phyloP scores from a whole-genome alignment of 1,284 basidiomycete species.

The Cutaneotrichosporon sp. region DNA sequence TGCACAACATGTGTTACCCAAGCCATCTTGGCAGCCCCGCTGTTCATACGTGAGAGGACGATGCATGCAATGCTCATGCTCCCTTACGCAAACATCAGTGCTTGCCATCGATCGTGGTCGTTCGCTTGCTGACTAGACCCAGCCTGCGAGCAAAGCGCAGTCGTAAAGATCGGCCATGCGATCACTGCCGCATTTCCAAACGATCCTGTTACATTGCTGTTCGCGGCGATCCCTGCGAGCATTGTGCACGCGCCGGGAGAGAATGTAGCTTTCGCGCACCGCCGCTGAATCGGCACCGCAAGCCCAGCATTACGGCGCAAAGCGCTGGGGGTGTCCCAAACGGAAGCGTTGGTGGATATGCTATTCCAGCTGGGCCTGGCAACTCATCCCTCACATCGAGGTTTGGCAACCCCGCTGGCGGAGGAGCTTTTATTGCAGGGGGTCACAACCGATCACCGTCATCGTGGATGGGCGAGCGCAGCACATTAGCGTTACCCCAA shows the following conservation, averaged over 20 bases:
- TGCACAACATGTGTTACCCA: no score
- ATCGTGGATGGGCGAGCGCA: constrained; percentile 11
- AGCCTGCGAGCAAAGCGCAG: constrained; percentile 16
- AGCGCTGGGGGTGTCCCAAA: neutral
- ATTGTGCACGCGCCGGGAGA: constrained; percentile 11
- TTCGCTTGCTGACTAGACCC: neutral
- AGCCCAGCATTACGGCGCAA: constrained; percentile 2
- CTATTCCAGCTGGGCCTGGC: neutral
- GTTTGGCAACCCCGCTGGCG: neutral
- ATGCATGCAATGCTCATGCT: no score
- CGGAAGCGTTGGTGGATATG: neutral
- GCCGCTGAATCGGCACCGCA: constrained; percentile 17
- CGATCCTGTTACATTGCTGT: constrained; percentile 17
- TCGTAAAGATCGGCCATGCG: constrained; percentile 24
- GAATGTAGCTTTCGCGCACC: constrained; percentile 18
- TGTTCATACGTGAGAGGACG: no score
- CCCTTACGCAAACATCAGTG: no score
- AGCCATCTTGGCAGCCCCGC: no score
- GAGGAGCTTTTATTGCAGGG: neutral
- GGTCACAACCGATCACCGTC: neutral
- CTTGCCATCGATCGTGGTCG: no score
- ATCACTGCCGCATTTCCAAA: constrained; percentile 20
- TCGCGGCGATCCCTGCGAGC: constrained; percentile 17
- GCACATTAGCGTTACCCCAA: neutral
- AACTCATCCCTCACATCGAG: neutral